These are phyloP conservation scores for Geotrichum candidum DNA, from an alignment of 1,139 yeast genomes.

Conservation along the genomic window DNA sequence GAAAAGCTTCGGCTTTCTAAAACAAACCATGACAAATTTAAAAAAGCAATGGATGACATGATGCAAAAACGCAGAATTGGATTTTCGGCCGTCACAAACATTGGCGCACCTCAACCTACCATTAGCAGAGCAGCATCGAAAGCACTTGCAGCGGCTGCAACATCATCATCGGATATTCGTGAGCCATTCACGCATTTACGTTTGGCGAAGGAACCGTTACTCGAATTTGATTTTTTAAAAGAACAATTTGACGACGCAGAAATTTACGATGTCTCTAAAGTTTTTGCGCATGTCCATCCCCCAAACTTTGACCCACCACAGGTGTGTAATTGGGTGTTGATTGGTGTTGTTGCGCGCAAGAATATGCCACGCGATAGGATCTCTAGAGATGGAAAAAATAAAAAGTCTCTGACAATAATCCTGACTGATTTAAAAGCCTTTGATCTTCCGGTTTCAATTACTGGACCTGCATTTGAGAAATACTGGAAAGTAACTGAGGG, in stretches of 20 bases:
- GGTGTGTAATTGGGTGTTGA: conserved; percentile 66
- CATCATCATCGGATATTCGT: conserved; percentile 28
- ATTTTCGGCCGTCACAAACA: conserved; percentile 7
- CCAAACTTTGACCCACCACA: conserved; percentile 66
- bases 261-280: conserved; percentile 24
- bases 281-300: conserved; percentile 47
- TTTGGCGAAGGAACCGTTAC: conserved; percentile 29
- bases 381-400: conserved; percentile 40
- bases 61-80: conserved; percentile 7
- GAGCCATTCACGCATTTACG: conserved; percentile 21
- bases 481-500: conserved; percentile 74
- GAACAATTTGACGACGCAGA: conserved; percentile 16
- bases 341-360: conserved; percentile 62
- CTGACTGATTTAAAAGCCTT: conserved; percentile 58
- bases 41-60: conserved; percentile 2
- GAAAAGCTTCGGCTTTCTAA: conserved; percentile 3
- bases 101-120: neutral
- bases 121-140: conserved; percentile 5
- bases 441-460: conserved; percentile 55
- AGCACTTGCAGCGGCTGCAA: conserved; percentile 32
- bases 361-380: conserved; percentile 14
- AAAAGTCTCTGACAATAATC: conserved; percentile 55
- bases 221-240: conserved; percentile 37
- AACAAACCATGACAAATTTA: neutral
- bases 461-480: conserved; percentile 60